Conservation (phyloP, 2,329 filamentous ascomycete species). For the Tetracladium maxilliforme region DNA sequence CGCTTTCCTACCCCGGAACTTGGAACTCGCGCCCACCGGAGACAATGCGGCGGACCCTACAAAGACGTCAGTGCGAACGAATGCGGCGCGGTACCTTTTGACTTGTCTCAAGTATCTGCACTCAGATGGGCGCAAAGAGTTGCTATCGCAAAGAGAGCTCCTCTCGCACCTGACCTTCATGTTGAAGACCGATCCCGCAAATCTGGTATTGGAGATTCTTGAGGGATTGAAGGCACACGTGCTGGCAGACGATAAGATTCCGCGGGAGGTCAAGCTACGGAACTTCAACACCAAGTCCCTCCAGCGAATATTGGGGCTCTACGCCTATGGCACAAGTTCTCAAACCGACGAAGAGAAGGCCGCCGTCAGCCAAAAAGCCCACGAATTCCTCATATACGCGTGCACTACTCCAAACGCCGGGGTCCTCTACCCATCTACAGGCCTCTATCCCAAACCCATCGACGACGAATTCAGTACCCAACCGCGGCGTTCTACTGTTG, state of each 20-base stretch:
- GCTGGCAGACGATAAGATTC: constrained; percentile 59
- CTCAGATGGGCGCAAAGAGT: constrained; percentile 62
- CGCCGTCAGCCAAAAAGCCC: constrained; percentile 49
- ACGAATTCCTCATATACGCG: constrained; percentile 59
- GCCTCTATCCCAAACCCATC: constrained; percentile 67
- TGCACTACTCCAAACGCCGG: constrained; percentile 65
- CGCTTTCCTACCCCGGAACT: constrained; percentile 64
- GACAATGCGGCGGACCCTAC: constrained; percentile 47
- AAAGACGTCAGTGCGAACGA: constrained; percentile 68
- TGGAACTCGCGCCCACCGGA: constrained; percentile 51
- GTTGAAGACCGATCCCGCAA: constrained; percentile 63
- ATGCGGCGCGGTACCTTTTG: constrained; percentile 69
- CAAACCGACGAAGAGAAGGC: constrained; percentile 30
- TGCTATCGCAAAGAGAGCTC: constrained; percentile 61
- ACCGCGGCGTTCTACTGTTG: too few species aligned
- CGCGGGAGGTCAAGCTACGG: constrained; percentile 58
- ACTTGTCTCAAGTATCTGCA: constrained; percentile 67
- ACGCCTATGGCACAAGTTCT: constrained; percentile 36
- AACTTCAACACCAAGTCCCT: constrained; percentile 65
- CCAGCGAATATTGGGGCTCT: constrained; percentile 56
- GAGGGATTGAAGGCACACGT: constrained; percentile 55
- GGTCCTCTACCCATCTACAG: constrained; percentile 59
- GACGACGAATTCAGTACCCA: constrained; percentile 36
- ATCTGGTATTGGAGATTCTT: constrained; percentile 62
- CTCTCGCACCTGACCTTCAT: constrained; percentile 60